Conservation (phyloP, 129 eudicot genomes). For the Smallanthus sonchifolius region DNA sequence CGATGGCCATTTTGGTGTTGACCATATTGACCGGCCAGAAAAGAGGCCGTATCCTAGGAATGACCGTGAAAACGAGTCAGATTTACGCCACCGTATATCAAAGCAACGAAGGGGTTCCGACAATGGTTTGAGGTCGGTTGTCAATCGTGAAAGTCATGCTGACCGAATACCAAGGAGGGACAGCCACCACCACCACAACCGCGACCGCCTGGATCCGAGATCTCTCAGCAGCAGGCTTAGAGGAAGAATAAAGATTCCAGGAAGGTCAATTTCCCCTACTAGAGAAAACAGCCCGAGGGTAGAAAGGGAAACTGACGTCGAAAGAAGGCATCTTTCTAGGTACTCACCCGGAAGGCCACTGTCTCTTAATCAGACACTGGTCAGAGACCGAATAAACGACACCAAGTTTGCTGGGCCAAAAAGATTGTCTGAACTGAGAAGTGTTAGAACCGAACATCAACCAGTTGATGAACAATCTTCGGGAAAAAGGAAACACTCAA, state of each 20-base stretch:
- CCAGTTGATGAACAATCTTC: slow-evolving; percentile 31
- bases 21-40: slow-evolving; percentile 48
- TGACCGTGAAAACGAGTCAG: slow-evolving; percentile 36
- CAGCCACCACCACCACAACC: slow-evolving; percentile 30
- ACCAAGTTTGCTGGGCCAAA: slow-evolving; percentile 57
- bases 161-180: slow-evolving; percentile 55
- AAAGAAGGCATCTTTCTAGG: slow-evolving; percentile 37
- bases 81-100: slow-evolving; percentile 66
- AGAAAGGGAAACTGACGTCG: slow-evolving; percentile 45
- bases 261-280: slow-evolving; percentile 49
- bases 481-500: slow-evolving; percentile 62
- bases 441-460: slow-evolving; percentile 23
- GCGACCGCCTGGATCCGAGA: slow-evolving; percentile 20
- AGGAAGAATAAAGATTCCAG: slow-evolving; percentile 74
- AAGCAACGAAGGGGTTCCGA: slow-evolving; percentile 54
- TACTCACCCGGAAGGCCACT: slow-evolving; percentile 50
- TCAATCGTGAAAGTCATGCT: slow-evolving; percentile 40
- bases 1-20: slow-evolving; percentile 32
- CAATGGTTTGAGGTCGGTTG: slow-evolving; percentile 58
- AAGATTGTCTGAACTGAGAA: slow-evolving; percentile 67
- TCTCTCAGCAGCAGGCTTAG: slow-evolving; percentile 63
- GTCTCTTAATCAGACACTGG: slow-evolving; percentile 43
- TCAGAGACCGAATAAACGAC: slow-evolving; percentile 52
- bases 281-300: slow-evolving; percentile 28
- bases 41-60: slow-evolving; percentile 44